Conservation (phyloP, 1,139 yeast genomes). For the Yamadazyma kanchanaburiensis region DNA sequence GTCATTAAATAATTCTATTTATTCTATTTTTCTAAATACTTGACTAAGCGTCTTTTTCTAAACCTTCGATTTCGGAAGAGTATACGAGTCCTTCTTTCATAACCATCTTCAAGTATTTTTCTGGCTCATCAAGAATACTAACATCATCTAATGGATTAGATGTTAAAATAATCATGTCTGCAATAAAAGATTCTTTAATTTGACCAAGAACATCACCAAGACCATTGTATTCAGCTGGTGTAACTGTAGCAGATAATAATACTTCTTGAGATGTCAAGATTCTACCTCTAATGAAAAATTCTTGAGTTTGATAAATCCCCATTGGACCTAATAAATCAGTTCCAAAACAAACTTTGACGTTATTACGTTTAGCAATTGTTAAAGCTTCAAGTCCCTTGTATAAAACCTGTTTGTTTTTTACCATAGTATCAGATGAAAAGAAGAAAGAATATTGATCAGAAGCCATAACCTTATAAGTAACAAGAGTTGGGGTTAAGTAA, state of each 20-base stretch:
- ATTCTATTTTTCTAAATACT: no score
- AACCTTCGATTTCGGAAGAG: no score
- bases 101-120: conserved; percentile 13
- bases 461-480: conserved; percentile 20
- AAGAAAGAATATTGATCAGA: conserved; percentile 17
- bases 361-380: conserved; percentile 14
- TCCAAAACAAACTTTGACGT: conserved; percentile 19
- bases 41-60: no score
- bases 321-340: conserved; percentile 19
- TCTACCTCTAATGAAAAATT: conserved; percentile 17
- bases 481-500: conserved; percentile 20
- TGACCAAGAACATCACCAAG: conserved; percentile 16
- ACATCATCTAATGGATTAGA: conserved; percentile 18
- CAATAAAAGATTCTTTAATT: conserved; percentile 16
- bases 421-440: conserved; percentile 12
- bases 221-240: conserved; percentile 17
- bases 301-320: conserved; percentile 19
- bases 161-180: conserved; percentile 17
- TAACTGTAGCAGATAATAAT: conserved; percentile 18
- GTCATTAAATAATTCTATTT: no score
- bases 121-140: conserved; percentile 18
- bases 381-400: conserved; percentile 16
- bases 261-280: conserved; percentile 16
- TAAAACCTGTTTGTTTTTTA: conserved; percentile 16
- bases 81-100: conserved; percentile 20